Evolutionary conservation across 345 rosid genomes (phyloP), one percentile per base, ranked within the genome.

Genomic region (Bruguiera gymnorhiza): DNA sequence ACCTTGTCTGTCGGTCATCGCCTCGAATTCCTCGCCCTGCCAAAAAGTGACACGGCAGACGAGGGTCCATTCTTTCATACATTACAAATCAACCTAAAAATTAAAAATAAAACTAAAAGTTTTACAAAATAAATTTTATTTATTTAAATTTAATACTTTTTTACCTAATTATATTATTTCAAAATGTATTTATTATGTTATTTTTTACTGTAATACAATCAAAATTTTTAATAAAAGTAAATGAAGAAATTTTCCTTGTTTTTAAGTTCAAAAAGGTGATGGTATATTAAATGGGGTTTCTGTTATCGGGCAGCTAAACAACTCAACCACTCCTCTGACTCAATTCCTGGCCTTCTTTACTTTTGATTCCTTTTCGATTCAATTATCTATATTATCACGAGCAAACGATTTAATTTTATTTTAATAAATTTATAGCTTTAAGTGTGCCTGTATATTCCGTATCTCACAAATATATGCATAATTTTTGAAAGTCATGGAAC

Each of bases 301-400:
- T 68, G 58, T 68, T 72, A 72, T 63, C 76, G 73, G 73, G 70
- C 85, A 81, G 83, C 86, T 85, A 91, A 83, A 85, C 80, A 72
- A 81, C 93, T 71, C 90, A 88, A 90, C 91, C 64, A 90, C 90
- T 90, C 90, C 81, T 78, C 93, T 86, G 93, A 86, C 93, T 86
- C 86, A 81, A 83, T 82, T 86, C 80, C 77, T 68, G 65, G 58
- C 78, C 73, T 68, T 73, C 78, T 77, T 67, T 68, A 72, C 82
- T 84, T 16, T 85, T 82, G 88, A 90, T 88, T 83, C 91, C 88
- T 68, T 81, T 87, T 84, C 75, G 48, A 63, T 72, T 80, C 85
- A 77, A 76, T 79, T 71, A 84, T 82, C 74, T 80, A 68, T 58
- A 61, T 66, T 66, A 24, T 73, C 72, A 78, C 79, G 84, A 65